phyloP scores from a whole-genome alignment of 2,329 filamentous ascomycete species.

The Apiospora marii region DNA sequence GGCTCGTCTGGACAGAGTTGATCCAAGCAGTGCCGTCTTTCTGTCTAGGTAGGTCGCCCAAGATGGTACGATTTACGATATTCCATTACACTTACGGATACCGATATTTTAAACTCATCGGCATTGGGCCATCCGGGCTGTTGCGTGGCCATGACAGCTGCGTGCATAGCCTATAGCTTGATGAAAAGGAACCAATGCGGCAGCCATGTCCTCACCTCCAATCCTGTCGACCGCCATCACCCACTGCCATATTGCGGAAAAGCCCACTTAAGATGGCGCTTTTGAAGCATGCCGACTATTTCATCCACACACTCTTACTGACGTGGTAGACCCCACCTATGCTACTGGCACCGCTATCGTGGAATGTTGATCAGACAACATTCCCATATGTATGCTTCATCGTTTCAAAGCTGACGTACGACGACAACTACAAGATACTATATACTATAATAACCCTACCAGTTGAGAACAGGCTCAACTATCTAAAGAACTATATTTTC shows the following conservation, averaged over 20 bases:
- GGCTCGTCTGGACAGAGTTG: no score
- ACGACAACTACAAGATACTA: not conserved
- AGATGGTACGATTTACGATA: no score
- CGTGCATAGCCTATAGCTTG: not conserved
- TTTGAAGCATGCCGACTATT: not conserved
- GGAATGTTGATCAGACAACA: slow-evolving; percentile 8
- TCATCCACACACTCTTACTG: not conserved
- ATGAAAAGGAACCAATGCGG: not conserved
- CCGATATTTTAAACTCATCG: not conserved
- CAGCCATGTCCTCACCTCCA: not conserved
- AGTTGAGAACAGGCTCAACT: not conserved
- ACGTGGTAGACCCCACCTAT: slow-evolving; percentile 1
- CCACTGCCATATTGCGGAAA: not conserved
- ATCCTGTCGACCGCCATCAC: not conserved
- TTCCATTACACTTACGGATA: no score
- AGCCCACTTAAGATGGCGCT: not conserved
- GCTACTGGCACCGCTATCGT: not conserved
- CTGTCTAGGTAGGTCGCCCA: no score
- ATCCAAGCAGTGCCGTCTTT: no score
- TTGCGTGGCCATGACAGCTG: not conserved
- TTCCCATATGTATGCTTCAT: not conserved
- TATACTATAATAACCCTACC: not conserved
- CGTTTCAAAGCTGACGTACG: not conserved
- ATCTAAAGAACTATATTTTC: not conserved
- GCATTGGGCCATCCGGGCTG: not conserved